Evolutionary conservation across 345 rosid species (phyloP), one percentile per base, ranked within the genome.

Genomic region (Arabidopsis suecica): DNA sequence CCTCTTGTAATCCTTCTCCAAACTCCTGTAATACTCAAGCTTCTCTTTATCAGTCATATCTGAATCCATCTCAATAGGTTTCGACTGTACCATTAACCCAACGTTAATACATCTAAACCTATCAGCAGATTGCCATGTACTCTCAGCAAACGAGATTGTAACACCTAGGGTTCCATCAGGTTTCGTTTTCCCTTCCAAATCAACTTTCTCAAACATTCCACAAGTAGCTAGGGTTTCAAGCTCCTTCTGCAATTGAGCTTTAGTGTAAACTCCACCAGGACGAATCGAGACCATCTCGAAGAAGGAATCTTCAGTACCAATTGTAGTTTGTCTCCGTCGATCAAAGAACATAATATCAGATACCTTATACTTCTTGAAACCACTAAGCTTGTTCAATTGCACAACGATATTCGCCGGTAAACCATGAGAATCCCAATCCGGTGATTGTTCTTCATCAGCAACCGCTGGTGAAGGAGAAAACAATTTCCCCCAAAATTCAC

Each of bases 131-230:
- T 95, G 90, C 98, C 99, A 96, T 0, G 98, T 93, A 78, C 96
- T 89, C 79, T 96, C 99, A 0, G 88, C 79, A 78, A 93, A 96
- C 4, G 93, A 84, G 47, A 93, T 87, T 0, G 87, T 86, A 30
- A 93, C 62, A 3, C 75, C 83, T 70, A 93, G 50, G 25, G 91
- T 93, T 53, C 98, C 98, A 28, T 93, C 98, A 0, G 96, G 88
- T 2, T 88, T 91, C 2, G 99, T 84, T 69, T 85, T 90, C 47
- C 89, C 89, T 63, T 93, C 97, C 85, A 96, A 81, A 23, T 93
- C 99, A 14, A 96, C 97, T 65, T 84, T 96, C 86, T 96, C 98
- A 41, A 93, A 96, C 98, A 93, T 96, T n/a, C 99, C 99, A 32
- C 99, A 93, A 5, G 94, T 88, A 37, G 96, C 93, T 42, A 96